phyloP scores from a whole-genome alignment of 2,329 filamentous ascomycete species.

The Colletotrichum tanaceti region DNA sequence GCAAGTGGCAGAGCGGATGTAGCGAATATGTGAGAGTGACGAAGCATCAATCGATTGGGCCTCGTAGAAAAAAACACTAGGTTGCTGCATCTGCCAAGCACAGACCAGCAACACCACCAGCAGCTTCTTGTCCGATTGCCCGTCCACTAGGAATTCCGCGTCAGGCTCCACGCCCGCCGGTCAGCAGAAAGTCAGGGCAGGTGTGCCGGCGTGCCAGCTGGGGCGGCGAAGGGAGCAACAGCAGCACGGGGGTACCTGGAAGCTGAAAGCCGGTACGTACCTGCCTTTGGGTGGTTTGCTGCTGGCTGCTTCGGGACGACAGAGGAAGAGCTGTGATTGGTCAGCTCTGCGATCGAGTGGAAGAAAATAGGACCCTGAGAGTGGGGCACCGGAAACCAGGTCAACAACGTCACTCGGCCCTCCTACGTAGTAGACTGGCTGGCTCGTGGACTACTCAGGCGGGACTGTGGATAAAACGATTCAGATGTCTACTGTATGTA shows the following conservation, averaged over 20 bases:
- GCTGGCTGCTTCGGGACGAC: conserved; percentile 3
- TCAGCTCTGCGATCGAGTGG: conserved; percentile 31
- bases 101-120: conserved; percentile 46
- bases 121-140: conserved; percentile 22
- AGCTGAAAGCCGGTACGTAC: conserved; percentile 26
- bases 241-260: conserved; percentile 29
- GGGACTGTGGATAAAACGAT: conserved; percentile 15
- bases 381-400: conserved; percentile 35
- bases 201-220: conserved; percentile 34
- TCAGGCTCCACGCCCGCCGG: conserved; percentile 14
- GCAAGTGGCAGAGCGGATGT: conserved; percentile 39
- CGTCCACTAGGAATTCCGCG: conserved; percentile 12
- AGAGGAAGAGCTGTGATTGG: conserved; percentile 24
- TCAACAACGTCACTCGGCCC: conserved; percentile 41
- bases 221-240: conserved; percentile 30
- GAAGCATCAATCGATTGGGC: conserved; percentile 46
- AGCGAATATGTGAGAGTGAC: conserved; percentile 43
- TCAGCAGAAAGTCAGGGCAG: conserved; percentile 25
- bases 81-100: conserved; percentile 51
- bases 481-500: conserved; percentile 4
- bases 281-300: conserved; percentile 13
- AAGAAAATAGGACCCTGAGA: conserved; percentile 34
- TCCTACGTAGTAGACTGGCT: conserved; percentile 2
- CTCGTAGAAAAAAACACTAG: conserved; percentile 46
- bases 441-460: conserved; percentile 30